Evolutionary conservation across 768 basidiomycete genomes (phyloP), one percentile per base, ranked within the genome.

Genomic region (Suillus plorans): DNA sequence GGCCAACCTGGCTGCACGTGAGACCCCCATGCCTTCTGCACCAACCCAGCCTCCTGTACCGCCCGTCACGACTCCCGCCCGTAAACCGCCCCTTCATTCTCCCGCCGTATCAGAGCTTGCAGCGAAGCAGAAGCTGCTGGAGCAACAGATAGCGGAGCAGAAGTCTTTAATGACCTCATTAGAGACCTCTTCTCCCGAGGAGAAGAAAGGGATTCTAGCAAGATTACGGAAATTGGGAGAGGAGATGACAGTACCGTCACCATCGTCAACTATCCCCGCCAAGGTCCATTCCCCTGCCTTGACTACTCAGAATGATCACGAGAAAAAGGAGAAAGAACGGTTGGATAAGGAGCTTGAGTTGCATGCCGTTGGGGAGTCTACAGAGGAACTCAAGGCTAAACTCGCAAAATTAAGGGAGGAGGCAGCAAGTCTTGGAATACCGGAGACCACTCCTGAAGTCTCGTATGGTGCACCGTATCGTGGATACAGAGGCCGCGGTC

Each of bases 81-180:
- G 79, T 61, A 87, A 85, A 72, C 67, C 75, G 0, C 68, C 77
- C 41, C 66, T 70, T 22, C 53, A 79, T 31, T 73, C 80, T 16
- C 68, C 78, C 42, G 68, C 80, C 28, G 76, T 82, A 7, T 77
- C 82, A 55, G 84, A 84, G 4, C 82, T 92, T 39, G 91, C 90
- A 2, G 87, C 85, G 4, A 91, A 91, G 74, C 90, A 92, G 71
- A 86, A 89, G 65, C 80, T 89, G 45, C 77, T 94, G 25, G 91
- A 94, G 68, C 85, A 90, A 73, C 90, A 91, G 70, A 94, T 97
- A 64, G 83, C 88, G 0, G 93, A 96, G 77, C 96, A 97, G 78
- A 97, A 95, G 75, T 80, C 86, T 1, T 80, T 98, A 63, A 90
- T 97, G 87, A 83, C 82, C 8, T 85, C 86, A 41, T 77, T 97